These are phyloP conservation scores for Rutstroemia sp. DNA, from an alignment of 2,329 filamentous ascomycete genomes.

Conservation along the genomic window DNA sequence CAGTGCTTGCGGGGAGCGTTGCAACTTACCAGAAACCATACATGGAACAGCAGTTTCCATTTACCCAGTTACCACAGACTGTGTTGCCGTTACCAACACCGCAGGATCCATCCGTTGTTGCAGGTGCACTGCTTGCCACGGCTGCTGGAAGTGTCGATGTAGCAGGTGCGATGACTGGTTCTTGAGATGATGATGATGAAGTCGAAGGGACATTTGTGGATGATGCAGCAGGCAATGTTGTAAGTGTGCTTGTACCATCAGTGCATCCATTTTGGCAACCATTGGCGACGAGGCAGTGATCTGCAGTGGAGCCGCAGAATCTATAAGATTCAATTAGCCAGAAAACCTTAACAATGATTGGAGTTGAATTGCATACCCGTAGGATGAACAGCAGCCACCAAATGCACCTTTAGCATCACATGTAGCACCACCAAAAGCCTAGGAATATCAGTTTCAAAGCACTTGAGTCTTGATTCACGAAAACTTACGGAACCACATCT, in stretches of 20 bases:
- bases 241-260: constrained; percentile 7
- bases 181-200: constrained; percentile 12
- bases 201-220: too few species aligned
- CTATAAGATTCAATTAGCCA: constrained; percentile 10
- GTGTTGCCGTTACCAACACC: constrained; percentile 41
- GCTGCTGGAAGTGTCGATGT: constrained; percentile 17
- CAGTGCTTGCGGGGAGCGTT: neutral
- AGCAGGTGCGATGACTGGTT: constrained; percentile 22
- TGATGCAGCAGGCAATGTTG: neutral
- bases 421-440: constrained; percentile 21
- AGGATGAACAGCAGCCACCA: constrained; percentile 27
- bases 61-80: constrained; percentile 44
- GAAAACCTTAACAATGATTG: neutral
- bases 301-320: constrained; percentile 26
- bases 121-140: constrained; percentile 26
- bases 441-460: neutral
- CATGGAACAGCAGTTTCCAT: constrained; percentile 48
- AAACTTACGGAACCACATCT: constrained; percentile 22
- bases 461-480: neutral
- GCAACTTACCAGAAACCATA: constrained; percentile 44
- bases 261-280: constrained; percentile 29
- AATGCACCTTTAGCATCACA: constrained; percentile 25
- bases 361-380: constrained; percentile 19
- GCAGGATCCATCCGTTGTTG: constrained; percentile 46
- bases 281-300: constrained; percentile 21